A percentile compares a stretch with the other conserved stretches of the same genome.
phyloP scores from a whole-genome alignment of 1,284 basidiomycete genomes.

The Ustilago bromivora region DNA sequence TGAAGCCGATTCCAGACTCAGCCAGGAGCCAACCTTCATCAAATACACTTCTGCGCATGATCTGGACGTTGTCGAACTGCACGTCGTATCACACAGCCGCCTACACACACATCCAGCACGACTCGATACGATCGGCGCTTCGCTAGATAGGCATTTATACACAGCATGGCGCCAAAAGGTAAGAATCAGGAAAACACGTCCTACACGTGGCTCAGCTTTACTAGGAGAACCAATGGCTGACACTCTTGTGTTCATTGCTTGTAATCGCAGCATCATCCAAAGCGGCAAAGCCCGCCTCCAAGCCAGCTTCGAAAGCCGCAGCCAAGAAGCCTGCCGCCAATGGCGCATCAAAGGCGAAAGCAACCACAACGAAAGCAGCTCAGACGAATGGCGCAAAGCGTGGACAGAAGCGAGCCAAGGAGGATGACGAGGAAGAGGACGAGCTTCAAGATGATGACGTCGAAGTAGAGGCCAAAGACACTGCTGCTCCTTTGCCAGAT shows the following conservation, averaged over 20 bases:
- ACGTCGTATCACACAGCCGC: background rate
- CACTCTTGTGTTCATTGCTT: background rate
- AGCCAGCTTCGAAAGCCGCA: conserved; percentile 18
- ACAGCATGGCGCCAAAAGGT: conserved; percentile 36
- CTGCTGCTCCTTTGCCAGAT: conserved; percentile 37
- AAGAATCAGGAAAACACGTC: conserved; percentile 14
- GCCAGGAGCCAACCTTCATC: conserved; percentile 2
- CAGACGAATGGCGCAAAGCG: conserved; percentile 28
- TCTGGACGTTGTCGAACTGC: background rate
- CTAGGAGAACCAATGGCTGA: conserved; percentile 12
- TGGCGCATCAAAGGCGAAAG: conserved; percentile 21
- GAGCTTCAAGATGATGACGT: conserved; percentile 39
- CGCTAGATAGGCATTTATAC: background rate
- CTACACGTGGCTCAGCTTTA: background rate
- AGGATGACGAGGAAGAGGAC: conserved; percentile 41
- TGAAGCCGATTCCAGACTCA: conserved; percentile 28
- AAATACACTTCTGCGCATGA: background rate
- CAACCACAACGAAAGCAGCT: conserved; percentile 13
- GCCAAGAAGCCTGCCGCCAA: conserved; percentile 25
- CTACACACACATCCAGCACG: conserved; percentile 1
- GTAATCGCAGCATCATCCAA: conserved; percentile 22
- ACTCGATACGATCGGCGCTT: background rate
- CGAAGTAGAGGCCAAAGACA: conserved; percentile 22
- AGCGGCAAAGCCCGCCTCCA: conserved; percentile 28
- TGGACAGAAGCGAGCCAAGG: conserved; percentile 45